phyloP scores from a whole-genome alignment of 139 green algal genomes.

The Coelastrella sp. region DNA sequence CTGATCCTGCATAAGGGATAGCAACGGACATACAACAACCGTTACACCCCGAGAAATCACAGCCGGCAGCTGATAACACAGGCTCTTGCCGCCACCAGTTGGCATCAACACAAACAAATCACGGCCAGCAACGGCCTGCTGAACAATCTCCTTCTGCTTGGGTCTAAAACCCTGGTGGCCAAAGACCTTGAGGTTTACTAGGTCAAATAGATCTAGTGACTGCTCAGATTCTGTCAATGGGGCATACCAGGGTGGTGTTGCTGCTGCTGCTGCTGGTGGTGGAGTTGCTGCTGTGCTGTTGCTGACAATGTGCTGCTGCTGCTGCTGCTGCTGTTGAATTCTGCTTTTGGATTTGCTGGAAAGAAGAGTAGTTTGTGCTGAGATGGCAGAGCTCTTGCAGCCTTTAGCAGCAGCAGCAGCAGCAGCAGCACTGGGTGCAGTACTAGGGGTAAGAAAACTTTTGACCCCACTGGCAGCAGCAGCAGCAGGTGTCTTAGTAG shows the following conservation, averaged over 20 bases:
- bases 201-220: background rate
- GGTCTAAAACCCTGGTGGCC: slow-evolving; percentile 59
- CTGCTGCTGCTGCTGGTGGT: slow-evolving; percentile 27
- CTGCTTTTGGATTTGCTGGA: slow-evolving; percentile 14
- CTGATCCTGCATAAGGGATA: slow-evolving; percentile 97
- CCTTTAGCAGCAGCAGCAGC: background rate
- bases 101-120: slow-evolving; percentile 96
- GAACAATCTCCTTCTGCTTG: slow-evolving; percentile 74
- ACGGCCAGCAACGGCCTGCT: slow-evolving; percentile 72
- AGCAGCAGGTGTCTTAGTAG: background rate
- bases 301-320: slow-evolving; percentile 2
- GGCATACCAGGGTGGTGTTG: slow-evolving; percentile 39
- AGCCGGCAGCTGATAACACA: slow-evolving; percentile 92
- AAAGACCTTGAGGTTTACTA: slow-evolving; percentile 44
- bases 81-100: slow-evolving; percentile 90
- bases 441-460: background rate
- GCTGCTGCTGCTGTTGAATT: slow-evolving; percentile 36
- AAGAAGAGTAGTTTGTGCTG: background rate
- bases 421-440: background rate
- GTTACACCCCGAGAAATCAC: slow-evolving; percentile 82
- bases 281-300: slow-evolving; percentile 33
- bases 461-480: background rate
- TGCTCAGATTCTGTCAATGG: slow-evolving; percentile 5
- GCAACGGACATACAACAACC: slow-evolving; percentile 95
- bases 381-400: background rate